Conservation (phyloP, 805 yeast genomes). For the Candida hungchunana region DNA sequence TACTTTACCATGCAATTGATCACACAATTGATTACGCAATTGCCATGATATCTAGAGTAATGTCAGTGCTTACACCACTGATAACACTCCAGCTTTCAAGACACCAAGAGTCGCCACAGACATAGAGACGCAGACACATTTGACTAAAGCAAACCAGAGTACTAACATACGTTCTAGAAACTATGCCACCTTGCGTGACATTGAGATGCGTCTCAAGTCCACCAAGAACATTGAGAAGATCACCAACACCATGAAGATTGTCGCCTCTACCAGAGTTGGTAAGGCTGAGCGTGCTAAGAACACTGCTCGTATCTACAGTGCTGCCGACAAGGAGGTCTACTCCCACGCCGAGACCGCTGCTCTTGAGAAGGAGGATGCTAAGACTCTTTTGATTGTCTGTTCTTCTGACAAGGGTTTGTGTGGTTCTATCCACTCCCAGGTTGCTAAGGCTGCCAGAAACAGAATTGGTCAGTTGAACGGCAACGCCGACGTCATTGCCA, state of each 20-base stretch:
- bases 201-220: constrained; percentile 95
- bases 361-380: constrained; percentile 39
- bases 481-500: constrained; percentile 72
- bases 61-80: too few relatives aligned
- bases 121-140: too few relatives aligned
- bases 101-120: neutral
- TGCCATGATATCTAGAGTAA: too few relatives aligned
- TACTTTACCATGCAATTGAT: too few relatives aligned
- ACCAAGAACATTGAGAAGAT: constrained; percentile 98
- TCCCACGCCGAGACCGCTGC: constrained; percentile 74
- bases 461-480: constrained; percentile 54
- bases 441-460: constrained; percentile 81
- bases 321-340: constrained; percentile 75
- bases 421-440: constrained; percentile 96
- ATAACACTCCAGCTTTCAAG: too few relatives aligned
- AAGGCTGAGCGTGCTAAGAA: constrained; percentile 95
- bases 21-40: too few relatives aligned
- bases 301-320: constrained; percentile 79
- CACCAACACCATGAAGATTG: constrained; percentile 99
- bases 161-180: constrained; percentile 46
- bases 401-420: constrained; percentile 98
- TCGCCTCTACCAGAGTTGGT: constrained; percentile 93
- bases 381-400: constrained; percentile 78
- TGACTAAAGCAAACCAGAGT: neutral
- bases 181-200: constrained; percentile 98